Evolutionary conservation across 495 filamentous ascomycete species (phyloP).

Genomic region (Halenospora varia): DNA sequence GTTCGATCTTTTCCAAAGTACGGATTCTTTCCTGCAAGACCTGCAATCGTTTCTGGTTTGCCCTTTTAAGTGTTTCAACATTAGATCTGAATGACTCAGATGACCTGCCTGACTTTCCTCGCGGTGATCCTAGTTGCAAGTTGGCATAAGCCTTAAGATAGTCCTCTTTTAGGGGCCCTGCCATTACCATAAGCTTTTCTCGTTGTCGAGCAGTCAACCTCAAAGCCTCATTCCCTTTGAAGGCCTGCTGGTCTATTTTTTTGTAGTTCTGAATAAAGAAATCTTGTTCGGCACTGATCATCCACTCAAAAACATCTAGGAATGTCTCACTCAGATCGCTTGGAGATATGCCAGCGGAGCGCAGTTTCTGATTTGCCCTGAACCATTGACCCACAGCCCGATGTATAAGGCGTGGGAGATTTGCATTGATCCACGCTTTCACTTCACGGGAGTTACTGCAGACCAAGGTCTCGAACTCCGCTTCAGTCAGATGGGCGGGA

Average conservation of each 20-base stretch:
- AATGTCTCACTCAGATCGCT: not conserved
- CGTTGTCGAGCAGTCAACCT: not conserved
- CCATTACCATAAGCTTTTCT: not conserved
- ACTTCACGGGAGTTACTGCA: not conserved
- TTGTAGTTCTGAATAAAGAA: constrained; percentile 6
- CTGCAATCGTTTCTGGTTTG: not conserved
- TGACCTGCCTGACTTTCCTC: not conserved
- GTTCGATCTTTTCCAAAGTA: not conserved
- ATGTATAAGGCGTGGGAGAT: not conserved
- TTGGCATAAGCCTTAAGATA: not conserved
- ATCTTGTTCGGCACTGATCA: constrained; percentile 1
- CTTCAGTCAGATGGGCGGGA: constrained; percentile 2
- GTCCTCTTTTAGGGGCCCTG: not conserved
- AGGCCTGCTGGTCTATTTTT: not conserved
- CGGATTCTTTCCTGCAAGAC: not conserved
- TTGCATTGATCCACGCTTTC: constrained; percentile 1
- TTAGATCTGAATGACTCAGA: not conserved
- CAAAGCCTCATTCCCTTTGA: not conserved
- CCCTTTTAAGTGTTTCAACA: not conserved
- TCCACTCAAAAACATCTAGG: constrained; percentile 7
- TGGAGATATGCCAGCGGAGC: constrained; percentile 5
- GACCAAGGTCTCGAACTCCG: constrained; percentile 9
- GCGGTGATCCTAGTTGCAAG: not conserved
- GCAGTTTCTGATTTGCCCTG: not conserved
- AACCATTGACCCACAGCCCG: constrained; percentile 4